Evolutionary conservation across 306 rosid species (phyloP).

Genomic region (Sesbania bispinosa): DNA sequence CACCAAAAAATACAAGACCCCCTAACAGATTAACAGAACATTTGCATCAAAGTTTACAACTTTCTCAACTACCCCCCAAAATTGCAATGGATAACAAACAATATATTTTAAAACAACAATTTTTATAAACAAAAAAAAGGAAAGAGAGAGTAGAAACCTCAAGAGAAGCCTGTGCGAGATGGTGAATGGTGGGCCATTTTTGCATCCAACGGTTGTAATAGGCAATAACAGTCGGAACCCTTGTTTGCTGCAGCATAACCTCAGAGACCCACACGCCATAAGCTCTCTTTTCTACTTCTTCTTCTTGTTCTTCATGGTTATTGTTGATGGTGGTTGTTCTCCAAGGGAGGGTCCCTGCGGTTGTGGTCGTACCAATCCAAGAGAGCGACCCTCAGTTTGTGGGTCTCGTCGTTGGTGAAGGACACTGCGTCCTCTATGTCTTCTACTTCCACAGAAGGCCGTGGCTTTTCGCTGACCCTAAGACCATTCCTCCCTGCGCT

Average conservation of each 20-base stretch:
- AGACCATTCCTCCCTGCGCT: not conserved
- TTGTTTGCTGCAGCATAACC: constrained; percentile 86
- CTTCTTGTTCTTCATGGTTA: constrained; percentile 14
- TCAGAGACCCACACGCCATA: constrained; percentile 94
- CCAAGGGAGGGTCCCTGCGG: constrained; percentile 90
- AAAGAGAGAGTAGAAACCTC: constrained; percentile 42
- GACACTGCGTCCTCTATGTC: constrained; percentile 60
- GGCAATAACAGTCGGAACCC: constrained; percentile 78
- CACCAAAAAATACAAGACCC: not conserved
- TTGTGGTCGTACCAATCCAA: constrained; percentile 74
- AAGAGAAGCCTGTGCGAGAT: constrained; percentile 72
- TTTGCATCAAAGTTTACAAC: not conserved
- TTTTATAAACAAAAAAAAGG: not conserved
- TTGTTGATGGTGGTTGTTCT: constrained; percentile 27
- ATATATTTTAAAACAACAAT: not conserved
- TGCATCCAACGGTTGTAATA: constrained; percentile 79
- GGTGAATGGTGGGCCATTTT: constrained; percentile 79
- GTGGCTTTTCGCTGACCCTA: constrained; percentile 7
- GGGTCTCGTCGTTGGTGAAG: constrained; percentile 49
- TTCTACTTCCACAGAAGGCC: constrained; percentile 18
- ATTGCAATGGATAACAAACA: not conserved
- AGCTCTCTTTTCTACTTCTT: constrained; percentile 45
- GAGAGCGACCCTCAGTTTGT: constrained; percentile 43
- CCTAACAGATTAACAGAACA: not conserved
- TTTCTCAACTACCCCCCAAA: not conserved